Conservation (phyloP, 768 basidiomycete genomes). For the Strobilomyces echinocephalus region DNA sequence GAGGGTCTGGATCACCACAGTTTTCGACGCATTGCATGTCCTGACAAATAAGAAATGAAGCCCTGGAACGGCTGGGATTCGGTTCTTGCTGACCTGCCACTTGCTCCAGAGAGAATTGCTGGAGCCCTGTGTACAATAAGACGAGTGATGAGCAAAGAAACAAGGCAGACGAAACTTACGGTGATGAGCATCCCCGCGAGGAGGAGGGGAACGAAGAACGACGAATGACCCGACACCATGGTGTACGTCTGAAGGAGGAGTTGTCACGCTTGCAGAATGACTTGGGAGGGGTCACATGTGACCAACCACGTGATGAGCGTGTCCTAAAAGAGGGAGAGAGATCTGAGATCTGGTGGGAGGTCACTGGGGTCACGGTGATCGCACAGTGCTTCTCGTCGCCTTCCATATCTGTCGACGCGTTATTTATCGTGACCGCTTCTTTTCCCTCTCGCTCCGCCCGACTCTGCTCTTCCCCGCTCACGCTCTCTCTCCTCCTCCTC, state of each 20-base stretch:
- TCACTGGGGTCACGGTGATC: constrained; percentile 25
- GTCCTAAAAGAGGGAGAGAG: constrained; percentile 1
- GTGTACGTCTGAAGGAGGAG: not conserved
- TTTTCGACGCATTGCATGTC: constrained; percentile 99
- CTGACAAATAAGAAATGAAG: constrained; percentile 31
- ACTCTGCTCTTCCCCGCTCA: constrained; percentile 11
- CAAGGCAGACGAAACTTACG: constrained; percentile 33
- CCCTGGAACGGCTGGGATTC: not conserved
- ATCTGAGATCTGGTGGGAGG: constrained; percentile 26
- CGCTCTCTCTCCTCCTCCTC: constrained; percentile 15
- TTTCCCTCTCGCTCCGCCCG: constrained; percentile 20
- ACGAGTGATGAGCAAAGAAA: not conserved
- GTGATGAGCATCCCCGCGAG: constrained; percentile 92
- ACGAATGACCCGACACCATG: constrained; percentile 51
- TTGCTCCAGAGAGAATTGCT: constrained; percentile 80
- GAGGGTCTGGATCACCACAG: constrained; percentile 63
- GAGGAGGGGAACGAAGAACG: constrained; percentile 70
- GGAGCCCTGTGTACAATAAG: constrained; percentile 48
- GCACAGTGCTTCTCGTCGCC: constrained; percentile 28
- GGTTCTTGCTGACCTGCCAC: constrained; percentile 56
- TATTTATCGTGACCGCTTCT: constrained; percentile 34
- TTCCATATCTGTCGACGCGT: constrained; percentile 25
- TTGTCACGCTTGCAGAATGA: constrained; percentile 7
- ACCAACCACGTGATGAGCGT: constrained; percentile 16
- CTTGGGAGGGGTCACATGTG: constrained; percentile 14